phyloP scores from a whole-genome alignment of 75 land plant species.

The Azolla pinnata region DNA sequence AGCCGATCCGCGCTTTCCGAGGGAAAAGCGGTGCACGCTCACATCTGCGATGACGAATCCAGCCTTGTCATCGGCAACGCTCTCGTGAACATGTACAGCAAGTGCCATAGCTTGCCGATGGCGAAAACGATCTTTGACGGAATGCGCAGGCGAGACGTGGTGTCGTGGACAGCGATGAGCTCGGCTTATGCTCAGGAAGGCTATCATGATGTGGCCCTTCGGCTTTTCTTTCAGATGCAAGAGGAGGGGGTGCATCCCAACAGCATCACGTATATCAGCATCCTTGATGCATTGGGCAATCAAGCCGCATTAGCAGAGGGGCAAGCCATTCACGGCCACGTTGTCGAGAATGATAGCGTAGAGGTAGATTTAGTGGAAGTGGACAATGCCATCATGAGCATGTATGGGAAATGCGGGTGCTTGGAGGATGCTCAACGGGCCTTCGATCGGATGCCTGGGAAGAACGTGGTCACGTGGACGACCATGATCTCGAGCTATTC shows the following conservation, averaged over 20 bases:
- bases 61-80: slow-evolving; percentile 10
- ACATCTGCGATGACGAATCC: no score
- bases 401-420: slow-evolving; percentile 9
- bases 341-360: background rate
- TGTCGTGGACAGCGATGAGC: slow-evolving; percentile 16
- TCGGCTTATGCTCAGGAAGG: slow-evolving; percentile 13
- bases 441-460: slow-evolving; percentile 1
- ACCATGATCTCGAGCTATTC: background rate
- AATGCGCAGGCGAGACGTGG: slow-evolving; percentile 4
- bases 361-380: slow-evolving; percentile 2
- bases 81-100: slow-evolving; percentile 20
- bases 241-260: slow-evolving; percentile 11
- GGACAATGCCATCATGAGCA: slow-evolving; percentile 1
- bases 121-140: slow-evolving; percentile 13
- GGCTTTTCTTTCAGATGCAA: slow-evolving; percentile 12
- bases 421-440: slow-evolving; percentile 1
- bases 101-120: slow-evolving; percentile 6
- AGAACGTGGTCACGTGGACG: slow-evolving; percentile 11
- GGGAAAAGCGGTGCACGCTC: no score
- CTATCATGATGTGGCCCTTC: slow-evolving; percentile 1
- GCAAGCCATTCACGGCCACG: background rate
- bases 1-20: no score
- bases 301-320: slow-evolving; percentile 8
- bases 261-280: slow-evolving; percentile 8
- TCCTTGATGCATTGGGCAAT: slow-evolving; percentile 13